These are phyloP conservation scores for Pseudocercospora musae DNA, from an alignment of 2,329 filamentous ascomycete genomes.

Conservation along the genomic window DNA sequence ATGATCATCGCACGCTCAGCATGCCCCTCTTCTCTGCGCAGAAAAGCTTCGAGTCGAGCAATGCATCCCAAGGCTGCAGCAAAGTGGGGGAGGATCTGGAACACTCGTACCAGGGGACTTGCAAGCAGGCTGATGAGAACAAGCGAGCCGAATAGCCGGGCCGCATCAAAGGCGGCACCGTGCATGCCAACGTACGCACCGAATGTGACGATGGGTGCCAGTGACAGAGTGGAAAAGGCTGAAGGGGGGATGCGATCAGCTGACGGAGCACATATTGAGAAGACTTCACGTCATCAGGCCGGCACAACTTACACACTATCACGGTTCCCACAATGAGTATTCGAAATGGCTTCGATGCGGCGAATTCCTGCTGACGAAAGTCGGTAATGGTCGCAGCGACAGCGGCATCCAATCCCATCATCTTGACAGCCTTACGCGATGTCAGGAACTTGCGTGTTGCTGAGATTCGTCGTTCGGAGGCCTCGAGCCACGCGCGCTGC, in stretches of 20 bases:
- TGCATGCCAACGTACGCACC: neutral
- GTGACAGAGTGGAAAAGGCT: neutral
- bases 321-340: no score
- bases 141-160: neutral
- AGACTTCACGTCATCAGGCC: no score
- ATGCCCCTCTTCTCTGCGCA: neutral
- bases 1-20: neutral
- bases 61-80: neutral
- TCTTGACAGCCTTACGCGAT: no score
- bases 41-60: neutral
- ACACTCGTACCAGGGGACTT: neutral
- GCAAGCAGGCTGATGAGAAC: conserved; percentile 1
- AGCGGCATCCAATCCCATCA: no score
- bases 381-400: no score
- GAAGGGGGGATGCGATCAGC: neutral
- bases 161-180: neutral
- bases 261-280: no score
- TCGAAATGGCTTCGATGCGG: no score
- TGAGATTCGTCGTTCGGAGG: neutral
- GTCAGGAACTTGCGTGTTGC: neutral
- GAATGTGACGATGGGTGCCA: neutral
- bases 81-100: neutral
- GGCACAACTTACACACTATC: no score
- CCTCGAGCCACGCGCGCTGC: neutral
- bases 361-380: no score